A percentile compares a stretch with the other conserved stretches of the same genome.
Conservation (phyloP, 2,329 filamentous ascomycete species). For the Sclerotinia spermophila region DNA sequence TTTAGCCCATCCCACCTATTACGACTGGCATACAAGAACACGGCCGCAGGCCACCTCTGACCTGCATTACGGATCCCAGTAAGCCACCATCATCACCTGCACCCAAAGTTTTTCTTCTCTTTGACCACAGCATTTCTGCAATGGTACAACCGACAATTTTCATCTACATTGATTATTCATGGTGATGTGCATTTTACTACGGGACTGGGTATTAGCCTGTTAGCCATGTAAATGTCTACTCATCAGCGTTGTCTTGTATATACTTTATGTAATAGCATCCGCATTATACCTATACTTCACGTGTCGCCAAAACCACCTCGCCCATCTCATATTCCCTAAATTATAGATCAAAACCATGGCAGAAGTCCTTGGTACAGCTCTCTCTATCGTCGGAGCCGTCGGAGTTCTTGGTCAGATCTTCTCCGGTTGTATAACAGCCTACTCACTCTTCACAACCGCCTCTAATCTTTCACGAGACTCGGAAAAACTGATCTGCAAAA, state of each 20-base stretch:
- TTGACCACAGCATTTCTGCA: not conserved
- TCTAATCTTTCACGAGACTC: conserved; percentile 43
- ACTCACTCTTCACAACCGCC: conserved; percentile 44
- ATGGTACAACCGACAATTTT: not conserved
- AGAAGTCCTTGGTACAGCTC: conserved; percentile 43
- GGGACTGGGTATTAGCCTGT: not conserved
- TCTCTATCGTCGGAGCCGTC: conserved; percentile 44
- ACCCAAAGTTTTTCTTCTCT: not conserved
- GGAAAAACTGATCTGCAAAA: conserved; percentile 46
- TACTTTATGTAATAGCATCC: not conserved
- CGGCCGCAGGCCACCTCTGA: conserved; percentile 3
- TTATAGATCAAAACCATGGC: conserved; percentile 32
- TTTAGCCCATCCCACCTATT: not conserved
- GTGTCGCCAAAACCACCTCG: not conserved
- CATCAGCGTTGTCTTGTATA: not conserved
- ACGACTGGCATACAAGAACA: conserved; percentile 4
- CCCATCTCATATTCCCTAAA: not conserved
- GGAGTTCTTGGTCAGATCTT: conserved; percentile 47
- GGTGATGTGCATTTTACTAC: not conserved
- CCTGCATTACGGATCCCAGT: conserved; percentile 8
- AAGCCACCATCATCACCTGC: conserved; percentile 7
- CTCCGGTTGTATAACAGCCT: conserved; percentile 46
- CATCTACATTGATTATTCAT: not conserved
- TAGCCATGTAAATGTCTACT: not conserved
- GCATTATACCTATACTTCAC: not conserved